These are phyloP conservation scores for Aspergillaceae sp. DNA, from an alignment of 2,329 filamentous ascomycete genomes.

Conservation along the genomic window DNA sequence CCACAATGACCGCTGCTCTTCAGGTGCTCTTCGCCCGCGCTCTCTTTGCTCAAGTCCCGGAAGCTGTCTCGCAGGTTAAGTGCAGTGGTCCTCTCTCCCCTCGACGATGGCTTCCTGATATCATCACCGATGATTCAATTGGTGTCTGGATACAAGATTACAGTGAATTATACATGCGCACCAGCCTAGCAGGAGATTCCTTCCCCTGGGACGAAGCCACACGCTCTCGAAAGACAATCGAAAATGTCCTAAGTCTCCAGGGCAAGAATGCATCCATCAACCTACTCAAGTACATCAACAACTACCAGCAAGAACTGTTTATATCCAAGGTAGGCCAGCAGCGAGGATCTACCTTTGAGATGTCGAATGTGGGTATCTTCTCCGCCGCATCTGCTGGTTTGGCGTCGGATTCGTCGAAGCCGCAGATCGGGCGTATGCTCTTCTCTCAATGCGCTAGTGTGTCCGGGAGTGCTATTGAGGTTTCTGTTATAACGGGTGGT, in stretches of 20 bases:
- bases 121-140: conserved; percentile 29
- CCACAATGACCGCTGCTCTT: conserved; percentile 36
- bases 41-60: conserved; percentile 25
- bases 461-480: conserved; percentile 28
- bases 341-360: conserved; percentile 33
- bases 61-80: conserved; percentile 21
- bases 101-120: conserved; percentile 28
- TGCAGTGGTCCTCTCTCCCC: conserved; percentile 31
- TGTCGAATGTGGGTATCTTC: conserved; percentile 41
- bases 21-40: conserved; percentile 32
- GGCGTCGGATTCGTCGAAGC: conserved; percentile 5
- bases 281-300: conserved; percentile 34
- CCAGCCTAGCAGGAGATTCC: conserved; percentile 3
- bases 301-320: conserved; percentile 31
- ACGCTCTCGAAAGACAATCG: conserved; percentile 22
- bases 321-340: conserved; percentile 30
- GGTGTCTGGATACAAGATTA: conserved; percentile 32
- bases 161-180: conserved; percentile 20
- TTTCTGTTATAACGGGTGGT: conserved; percentile 36
- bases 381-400: background rate
- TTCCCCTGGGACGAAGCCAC: conserved; percentile 29
- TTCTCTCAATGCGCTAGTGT: conserved; percentile 40
- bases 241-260: conserved; percentile 15
- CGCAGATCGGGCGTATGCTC: conserved; percentile 32
- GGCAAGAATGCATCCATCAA: conserved; percentile 28